Evolutionary conservation across 371 early-diverging fungal species (phyloP).

Genomic region (Funneliformis caledonium): DNA sequence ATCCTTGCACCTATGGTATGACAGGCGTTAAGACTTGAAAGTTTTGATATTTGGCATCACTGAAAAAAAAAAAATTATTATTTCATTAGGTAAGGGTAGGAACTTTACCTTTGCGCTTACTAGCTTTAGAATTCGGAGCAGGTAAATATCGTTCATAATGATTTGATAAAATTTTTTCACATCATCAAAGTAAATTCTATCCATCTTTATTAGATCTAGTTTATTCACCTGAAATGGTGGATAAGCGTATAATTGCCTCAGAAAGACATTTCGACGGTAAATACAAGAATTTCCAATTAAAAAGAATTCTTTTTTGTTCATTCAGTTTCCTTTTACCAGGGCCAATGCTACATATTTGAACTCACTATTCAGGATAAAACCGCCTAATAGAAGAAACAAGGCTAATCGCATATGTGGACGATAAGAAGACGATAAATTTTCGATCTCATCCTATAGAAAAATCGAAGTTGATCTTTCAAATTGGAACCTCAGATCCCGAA

Average conservation of each 20-base stretch:
- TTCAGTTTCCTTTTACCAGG: neutral
- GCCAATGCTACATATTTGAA: conserved; percentile 24
- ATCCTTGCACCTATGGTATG: conserved; percentile 46
- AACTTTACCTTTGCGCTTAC: conserved; percentile 84
- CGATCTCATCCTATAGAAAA: conserved; percentile 71
- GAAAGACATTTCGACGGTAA: conserved; percentile 74
- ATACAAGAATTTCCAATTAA: neutral
- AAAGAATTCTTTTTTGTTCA: neutral
- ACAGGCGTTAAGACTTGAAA: neutral
- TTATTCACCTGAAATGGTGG: conserved; percentile 91
- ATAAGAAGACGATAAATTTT: conserved; percentile 54
- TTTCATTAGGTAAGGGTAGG: conserved; percentile 76
- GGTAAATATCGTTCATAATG: conserved; percentile 52
- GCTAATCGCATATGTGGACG: conserved; percentile 69
- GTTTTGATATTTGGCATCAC: neutral
- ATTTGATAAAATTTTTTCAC: conserved; percentile 10
- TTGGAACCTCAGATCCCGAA: conserved; percentile 86
- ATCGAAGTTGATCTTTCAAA: conserved; percentile 70
- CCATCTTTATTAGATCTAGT: conserved; percentile 70
- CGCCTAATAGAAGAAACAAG: conserved; percentile 60
- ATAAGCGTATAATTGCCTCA: conserved; percentile 84
- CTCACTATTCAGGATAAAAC: conserved; percentile 12
- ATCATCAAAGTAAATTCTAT: neutral
- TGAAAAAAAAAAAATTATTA: neutral
- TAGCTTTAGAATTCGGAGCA: conserved; percentile 88